Base-by-base conservation (phyloP, 2,329 filamentous ascomycete species). In the Penicillium occitanis region DNA sequence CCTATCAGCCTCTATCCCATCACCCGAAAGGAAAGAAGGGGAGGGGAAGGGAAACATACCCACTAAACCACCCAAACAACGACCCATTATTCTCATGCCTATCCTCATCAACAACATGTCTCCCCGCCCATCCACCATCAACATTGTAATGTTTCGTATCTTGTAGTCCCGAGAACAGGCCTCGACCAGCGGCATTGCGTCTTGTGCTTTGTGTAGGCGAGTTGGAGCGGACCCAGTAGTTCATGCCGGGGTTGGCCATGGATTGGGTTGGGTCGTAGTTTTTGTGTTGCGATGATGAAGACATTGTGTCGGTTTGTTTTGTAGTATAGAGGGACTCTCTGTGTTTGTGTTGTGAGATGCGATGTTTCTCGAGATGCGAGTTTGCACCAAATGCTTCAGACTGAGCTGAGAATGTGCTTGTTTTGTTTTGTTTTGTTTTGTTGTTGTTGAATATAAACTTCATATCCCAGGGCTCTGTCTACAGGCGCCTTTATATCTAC, bases 91-190 rank as follows among this genome's bases (percentile, higher is more conserved):
- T 10, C 1, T 17, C 33, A 46, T 65, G 33, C 65, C 11, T 44
- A 53, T 44, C 30, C 30, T 28, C 50, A 33, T 75, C 75, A 66
- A 68, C 68, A 33, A 65, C 62, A 48, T 61, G 58, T 55, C 77
- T 73, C 25, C 72, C 71, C 5, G 77, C 77, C 75, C 75, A 79
- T 42, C 77, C 77, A 2, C 67, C 63, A 1, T 78, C 76, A 22
- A 79, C 77, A 11, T 77, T 78, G 62, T 79, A 79, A 66, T 73
- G 71, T 66, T 79, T 79, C 13, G 71, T 70, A 42, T 79, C 77
- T 63, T 79, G 77, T 2, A 79, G 70, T 4, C 77, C 77, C 40
- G 77, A 76, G 63, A 79, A 79, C 55, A 79, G 73, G 35, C 77
- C 77, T 17, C 77, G 73, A 57, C 77, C 77, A 4, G 71, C 70